Conservation (phyloP, 176 grass and related monocot genomes). For the Triticum turgidum region DNA sequence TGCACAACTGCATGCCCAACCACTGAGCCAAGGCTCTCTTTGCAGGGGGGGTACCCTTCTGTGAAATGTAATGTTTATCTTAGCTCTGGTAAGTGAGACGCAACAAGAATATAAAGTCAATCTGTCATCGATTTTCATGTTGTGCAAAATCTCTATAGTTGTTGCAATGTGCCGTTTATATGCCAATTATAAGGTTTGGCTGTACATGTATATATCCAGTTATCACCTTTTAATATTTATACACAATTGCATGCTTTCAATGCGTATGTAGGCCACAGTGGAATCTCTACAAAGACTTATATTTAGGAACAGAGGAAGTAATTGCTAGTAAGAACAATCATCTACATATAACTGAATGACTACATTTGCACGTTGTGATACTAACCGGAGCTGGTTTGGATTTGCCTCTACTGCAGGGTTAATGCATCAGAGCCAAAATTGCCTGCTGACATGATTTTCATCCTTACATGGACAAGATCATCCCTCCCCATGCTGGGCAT, state of each 20-base stretch:
- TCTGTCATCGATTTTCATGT: too few species aligned
- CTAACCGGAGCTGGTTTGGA: neutral
- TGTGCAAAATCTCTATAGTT: neutral
- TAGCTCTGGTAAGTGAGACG: neutral
- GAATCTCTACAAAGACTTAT: too few species aligned
- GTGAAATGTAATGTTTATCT: neutral
- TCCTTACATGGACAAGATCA: neutral
- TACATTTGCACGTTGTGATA: neutral
- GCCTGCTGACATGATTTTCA: neutral
- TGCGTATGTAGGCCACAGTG: too few species aligned
- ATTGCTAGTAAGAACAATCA: neutral
- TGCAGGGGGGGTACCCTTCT: neutral
- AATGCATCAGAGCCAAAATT: neutral
- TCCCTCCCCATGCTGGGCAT: neutral
- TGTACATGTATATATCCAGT: too few species aligned
- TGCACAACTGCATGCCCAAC: too few species aligned
- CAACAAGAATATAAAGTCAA: neutral
- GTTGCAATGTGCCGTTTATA: neutral
- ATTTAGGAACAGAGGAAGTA: too few species aligned
- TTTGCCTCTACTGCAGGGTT: neutral
- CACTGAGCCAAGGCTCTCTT: too few species aligned
- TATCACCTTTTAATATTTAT: too few species aligned
- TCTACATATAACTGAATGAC: neutral
- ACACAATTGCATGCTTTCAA: too few species aligned
- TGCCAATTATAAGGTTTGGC: too few species aligned